phyloP scores from a whole-genome alignment of 345 rosid species.

The Brassica incana region DNA sequence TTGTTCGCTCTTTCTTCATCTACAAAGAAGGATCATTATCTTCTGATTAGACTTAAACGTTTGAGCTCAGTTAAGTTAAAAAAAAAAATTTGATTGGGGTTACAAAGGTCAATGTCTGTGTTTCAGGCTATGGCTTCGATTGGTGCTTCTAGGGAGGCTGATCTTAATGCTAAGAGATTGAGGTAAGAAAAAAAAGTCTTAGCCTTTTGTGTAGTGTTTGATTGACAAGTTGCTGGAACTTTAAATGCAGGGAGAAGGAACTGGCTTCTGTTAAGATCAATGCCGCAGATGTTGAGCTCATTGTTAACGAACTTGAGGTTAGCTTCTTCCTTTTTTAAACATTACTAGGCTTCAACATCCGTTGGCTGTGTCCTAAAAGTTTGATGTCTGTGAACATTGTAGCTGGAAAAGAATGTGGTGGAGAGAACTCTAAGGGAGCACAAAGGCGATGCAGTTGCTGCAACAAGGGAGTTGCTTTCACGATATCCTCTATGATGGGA shows the following conservation, averaged over 20 bases:
- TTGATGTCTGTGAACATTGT: conserved; percentile 13
- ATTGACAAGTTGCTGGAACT: not conserved
- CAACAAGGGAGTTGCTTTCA: conserved; percentile 75
- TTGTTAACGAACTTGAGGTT: conserved; percentile 93
- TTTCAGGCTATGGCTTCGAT: conserved; percentile 97
- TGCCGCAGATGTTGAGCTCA: conserved; percentile 84
- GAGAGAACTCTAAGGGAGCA: conserved; percentile 94
- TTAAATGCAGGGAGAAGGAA: conserved; percentile 73
- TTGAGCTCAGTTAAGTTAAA: conserved; percentile 12
- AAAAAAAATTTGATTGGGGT: not conserved
- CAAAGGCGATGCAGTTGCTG: conserved; percentile 95
- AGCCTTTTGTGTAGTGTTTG: conserved; percentile 2
- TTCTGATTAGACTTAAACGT: not conserved
- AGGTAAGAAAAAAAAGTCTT: conserved; percentile 44
- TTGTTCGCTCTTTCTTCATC: not conserved
- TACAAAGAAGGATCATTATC: not conserved
- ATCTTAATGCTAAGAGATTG: conserved; percentile 80
- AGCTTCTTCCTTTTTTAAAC: not conserved
- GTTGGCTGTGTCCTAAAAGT: not conserved
- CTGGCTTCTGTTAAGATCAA: conserved; percentile 96
- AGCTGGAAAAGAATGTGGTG: conserved; percentile 88
- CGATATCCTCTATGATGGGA: conserved; percentile 40
- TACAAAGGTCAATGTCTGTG: conserved; percentile 2
- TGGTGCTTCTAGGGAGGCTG: conserved; percentile 80
- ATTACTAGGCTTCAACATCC: not conserved